A percentile compares a stretch with the other conserved stretches of the same genome.
Evolutionary conservation across 768 basidiomycete genomes (phyloP).

Genomic region (Rhodosporidiobolus odoratus): DNA sequence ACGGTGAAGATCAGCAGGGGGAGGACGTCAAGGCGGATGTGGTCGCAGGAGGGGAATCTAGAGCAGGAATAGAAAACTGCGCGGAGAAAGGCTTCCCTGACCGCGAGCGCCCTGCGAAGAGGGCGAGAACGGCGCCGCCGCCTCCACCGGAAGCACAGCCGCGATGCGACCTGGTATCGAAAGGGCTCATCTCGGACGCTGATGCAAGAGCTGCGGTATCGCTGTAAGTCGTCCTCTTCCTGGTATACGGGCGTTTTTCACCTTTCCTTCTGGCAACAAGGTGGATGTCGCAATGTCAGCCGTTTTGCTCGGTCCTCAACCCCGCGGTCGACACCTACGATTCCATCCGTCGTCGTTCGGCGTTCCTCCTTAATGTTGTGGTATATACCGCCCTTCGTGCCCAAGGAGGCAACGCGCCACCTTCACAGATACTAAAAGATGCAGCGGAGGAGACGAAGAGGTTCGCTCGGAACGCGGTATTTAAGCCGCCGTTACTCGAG

Average conservation of each 20-base stretch:
- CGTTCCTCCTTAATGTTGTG: conserved; percentile 9
- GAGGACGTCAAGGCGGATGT: not conserved
- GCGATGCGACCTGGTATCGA: too few relatives aligned
- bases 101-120: not conserved
- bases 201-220: conserved; percentile 5
- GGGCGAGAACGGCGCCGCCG: too few relatives aligned
- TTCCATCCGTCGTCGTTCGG: not conserved
- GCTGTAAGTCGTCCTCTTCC: not conserved
- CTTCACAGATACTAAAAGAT: conserved; percentile 6
- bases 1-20: not conserved
- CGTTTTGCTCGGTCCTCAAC: conserved; percentile 23
- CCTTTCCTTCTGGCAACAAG: not conserved
- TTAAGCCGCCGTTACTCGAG: conserved; percentile 3
- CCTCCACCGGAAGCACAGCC: too few relatives aligned
- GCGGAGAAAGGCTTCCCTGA: not conserved
- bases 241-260: not conserved
- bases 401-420: not conserved
- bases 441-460: conserved; percentile 21
- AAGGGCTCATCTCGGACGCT: conserved; percentile 4
- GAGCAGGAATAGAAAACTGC: not conserved
- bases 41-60: not conserved
- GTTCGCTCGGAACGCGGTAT: conserved; percentile 8
- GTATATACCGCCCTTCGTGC: conserved; percentile 2
- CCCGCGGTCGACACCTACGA: conserved; percentile 10
- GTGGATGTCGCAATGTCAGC: conserved; percentile 11